Conservation (phyloP, 306 rosid genomes). For the Dalbergia cochinchinensis region DNA sequence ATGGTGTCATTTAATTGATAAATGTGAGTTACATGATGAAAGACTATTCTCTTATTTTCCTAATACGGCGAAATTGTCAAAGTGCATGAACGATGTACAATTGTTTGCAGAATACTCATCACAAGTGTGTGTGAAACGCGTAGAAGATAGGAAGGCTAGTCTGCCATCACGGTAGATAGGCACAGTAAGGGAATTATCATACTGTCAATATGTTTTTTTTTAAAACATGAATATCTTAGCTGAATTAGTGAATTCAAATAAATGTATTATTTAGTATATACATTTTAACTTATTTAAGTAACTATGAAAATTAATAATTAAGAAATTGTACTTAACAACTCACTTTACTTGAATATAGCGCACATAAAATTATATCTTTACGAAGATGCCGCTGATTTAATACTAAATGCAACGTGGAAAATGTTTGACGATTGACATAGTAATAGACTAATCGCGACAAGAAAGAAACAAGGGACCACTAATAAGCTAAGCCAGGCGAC, state of each 20-base stretch:
- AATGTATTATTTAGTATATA: no score
- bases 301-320: no score
- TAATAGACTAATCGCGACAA: conserved; percentile 26
- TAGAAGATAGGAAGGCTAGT: conserved; percentile 3
- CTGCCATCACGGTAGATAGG: neutral
- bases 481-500: conserved; percentile 24
- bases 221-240: neutral
- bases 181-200: neutral
- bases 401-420: conserved; percentile 62
- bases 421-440: conserved; percentile 34
- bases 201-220: no score
- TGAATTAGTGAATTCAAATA: neutral
- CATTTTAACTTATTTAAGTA: neutral
- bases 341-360: no score
- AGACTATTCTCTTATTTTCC: neutral
- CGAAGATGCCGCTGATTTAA: neutral
- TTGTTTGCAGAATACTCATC: neutral
- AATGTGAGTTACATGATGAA: neutral
- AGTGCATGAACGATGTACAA: neutral
- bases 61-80: neutral
- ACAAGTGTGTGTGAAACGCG: neutral
- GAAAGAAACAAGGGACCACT: conserved; percentile 35
- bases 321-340: no score
- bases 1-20: neutral
- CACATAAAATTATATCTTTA: no score